Base-by-base conservation (phyloP, 2,329 filamentous ascomycete genomes). In the Diatrype stigma region DNA sequence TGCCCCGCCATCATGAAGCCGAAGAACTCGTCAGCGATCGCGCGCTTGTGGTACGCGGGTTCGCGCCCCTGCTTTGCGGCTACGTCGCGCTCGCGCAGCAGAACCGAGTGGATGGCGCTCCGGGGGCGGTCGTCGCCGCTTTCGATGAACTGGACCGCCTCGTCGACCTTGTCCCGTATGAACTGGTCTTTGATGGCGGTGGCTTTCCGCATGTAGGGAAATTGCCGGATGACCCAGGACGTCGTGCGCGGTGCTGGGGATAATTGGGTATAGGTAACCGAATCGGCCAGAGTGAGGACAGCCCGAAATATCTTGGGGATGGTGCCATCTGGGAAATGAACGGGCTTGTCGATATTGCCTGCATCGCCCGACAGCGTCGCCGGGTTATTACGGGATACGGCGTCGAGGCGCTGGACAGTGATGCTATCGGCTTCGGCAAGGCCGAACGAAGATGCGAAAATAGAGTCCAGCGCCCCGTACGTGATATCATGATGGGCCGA, bases 1-100 rank as follows among this genome's bases (percentile, higher is more conserved):
- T 69, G 62, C 3, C 66, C 67, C 0, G 64, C 68, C 35, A 66
- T 38, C 45, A 67, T 57, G 55, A 66, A 64, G 42, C 65, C 66
- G 40, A 65, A 64, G 53, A 67, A 59, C 54, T 62, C 59, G 51
- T 64, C 64, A 3, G 52, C 46, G 48, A 64, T 62, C 47, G 42
- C 56, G 1, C 54, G 61, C 46, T 51, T 52, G 28, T 53, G 49
- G 48, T 63, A 65, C 2, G 48, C 47, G 0, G 65, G 63, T 19
- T n/a, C 7, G 21, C 65, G 63, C 23, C 53, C 59, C 19, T 61
- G 60, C 51, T 64, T 65, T 2, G 42, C 49, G 1, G 65, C 61
- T 14, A 65, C 38, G 3, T 60, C 55, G n/a, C 49, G 56, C 56
- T 71, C 70, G 30, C 67, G 61, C 7, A 64, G 50, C 8, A 70